Base-by-base conservation (phyloP, 139 green algal genomes). In the Coccomyxa sp. region DNA sequence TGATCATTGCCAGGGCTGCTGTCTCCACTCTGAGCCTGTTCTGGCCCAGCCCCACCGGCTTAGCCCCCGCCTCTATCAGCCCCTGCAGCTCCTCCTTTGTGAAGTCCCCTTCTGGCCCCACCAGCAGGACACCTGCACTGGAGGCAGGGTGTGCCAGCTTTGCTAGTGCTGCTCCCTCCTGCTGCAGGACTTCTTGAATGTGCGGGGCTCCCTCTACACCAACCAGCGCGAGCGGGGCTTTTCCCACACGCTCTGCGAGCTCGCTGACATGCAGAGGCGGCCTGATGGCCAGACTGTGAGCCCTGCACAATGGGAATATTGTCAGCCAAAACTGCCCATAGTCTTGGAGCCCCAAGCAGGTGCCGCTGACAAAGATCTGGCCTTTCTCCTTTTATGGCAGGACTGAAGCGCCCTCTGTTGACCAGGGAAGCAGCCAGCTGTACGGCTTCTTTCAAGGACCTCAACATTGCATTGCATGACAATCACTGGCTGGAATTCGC, bases 41-140 rank as follows among this genome's bases (percentile, higher is more conserved):
- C 0, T 72, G 36, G 1, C 95, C 95, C 31, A 98, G 81, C 0
- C 92, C 90, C 18, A 97, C 91, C 2, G 86, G 75, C 29, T 84
- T 31, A 7, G 85, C 91, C 1, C 93, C 95, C 0, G 85, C 82
- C 8, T 33, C 72, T 18, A 83, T 29, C 39, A 98, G 73, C 18
- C 29, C 37, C 2, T 77, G 27, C 37, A 94, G 29, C 78, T 98
- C 95, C 0, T 74, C 83, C 0, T 82, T 75, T 7, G 93, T 96
- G 75, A 94, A 98, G 77, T 98, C 94, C 0, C 94, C 94, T 72
- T 98, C 94, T 0, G 94, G 94, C 0, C 94, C 94, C 0, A 98
- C 75, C 0, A 96, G 55, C 27, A 97, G 79, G n/a, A 37, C 34
- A 24, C 9, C 34, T 16, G 14, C 10, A 9, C 16, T 33, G 7